Evolutionary conservation across 257 asterid genomes (phyloP).

Genomic region (Solanum etuberosum): DNA sequence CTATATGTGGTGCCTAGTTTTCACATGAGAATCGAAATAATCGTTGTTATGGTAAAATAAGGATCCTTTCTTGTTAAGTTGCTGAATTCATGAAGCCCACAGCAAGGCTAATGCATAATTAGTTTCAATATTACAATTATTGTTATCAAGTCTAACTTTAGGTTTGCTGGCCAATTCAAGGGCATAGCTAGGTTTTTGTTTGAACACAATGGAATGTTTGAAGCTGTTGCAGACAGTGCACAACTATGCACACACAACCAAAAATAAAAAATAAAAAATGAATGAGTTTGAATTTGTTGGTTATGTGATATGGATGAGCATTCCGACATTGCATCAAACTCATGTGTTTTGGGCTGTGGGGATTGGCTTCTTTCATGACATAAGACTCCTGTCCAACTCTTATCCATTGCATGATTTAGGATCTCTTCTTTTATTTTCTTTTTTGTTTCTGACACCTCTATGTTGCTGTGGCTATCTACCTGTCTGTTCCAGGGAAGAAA

Average conservation of each 20-base stretch:
- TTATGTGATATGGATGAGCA: background rate
- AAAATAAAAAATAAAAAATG: background rate
- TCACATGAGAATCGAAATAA: background rate
- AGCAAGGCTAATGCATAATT: background rate
- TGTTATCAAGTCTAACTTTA: background rate
- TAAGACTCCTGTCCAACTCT: background rate
- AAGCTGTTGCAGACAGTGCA: background rate
- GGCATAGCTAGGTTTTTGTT: background rate
- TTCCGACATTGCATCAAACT: background rate
- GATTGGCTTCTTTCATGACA: background rate
- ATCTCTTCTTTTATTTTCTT: background rate
- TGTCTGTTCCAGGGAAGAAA: constrained; percentile 28
- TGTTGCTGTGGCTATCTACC: background rate
- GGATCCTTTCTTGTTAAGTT: background rate
- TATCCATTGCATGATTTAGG: background rate
- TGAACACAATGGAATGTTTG: background rate
- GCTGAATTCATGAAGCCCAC: background rate
- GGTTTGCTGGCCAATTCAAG: background rate
- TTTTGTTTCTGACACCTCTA: background rate
- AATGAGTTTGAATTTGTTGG: background rate
- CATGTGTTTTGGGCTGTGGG: background rate
- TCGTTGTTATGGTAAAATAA: background rate
- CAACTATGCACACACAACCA: background rate
- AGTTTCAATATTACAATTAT: background rate
- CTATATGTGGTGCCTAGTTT: no score